Conservation (phyloP, 2,329 filamentous ascomycete genomes). For the Gnomoniopsis smithogilvyi region DNA sequence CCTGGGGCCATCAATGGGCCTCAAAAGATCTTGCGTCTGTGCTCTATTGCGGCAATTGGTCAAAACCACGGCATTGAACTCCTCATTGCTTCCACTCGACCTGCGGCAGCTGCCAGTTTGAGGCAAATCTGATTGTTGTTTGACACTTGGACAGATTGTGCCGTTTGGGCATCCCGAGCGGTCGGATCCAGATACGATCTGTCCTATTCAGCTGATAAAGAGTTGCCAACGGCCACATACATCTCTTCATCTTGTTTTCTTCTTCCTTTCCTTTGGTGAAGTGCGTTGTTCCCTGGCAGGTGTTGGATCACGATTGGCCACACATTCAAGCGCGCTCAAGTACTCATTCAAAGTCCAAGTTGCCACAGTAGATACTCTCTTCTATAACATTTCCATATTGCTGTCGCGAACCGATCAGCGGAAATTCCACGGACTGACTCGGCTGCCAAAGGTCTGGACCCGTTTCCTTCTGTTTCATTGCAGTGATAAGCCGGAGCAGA, state of each 20-base stretch:
- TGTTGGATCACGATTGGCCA: background rate
- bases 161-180: constrained; percentile 13
- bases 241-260: too few relatives aligned
- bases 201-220: background rate
- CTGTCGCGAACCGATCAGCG: background rate
- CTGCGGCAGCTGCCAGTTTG: background rate
- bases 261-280: background rate
- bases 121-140: background rate
- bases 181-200: constrained; percentile 15
- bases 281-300: background rate
- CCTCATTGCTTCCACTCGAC: background rate
- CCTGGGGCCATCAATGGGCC: background rate
- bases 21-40: background rate
- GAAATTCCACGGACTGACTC: constrained; percentile 1
- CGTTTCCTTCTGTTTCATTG: constrained; percentile 11
- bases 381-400: background rate
- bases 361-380: background rate
- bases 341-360: background rate
- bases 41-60: background rate
- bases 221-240: background rate
- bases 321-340: background rate
- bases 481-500: constrained; percentile 6
- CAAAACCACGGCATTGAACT: background rate
- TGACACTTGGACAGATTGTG: constrained; percentile 6
- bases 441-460: constrained; percentile 3